Evolutionary conservation across 257 asterid species (phyloP), one percentile per base, ranked within the genome.

Genomic region (Gentiana macrophylla): DNA sequence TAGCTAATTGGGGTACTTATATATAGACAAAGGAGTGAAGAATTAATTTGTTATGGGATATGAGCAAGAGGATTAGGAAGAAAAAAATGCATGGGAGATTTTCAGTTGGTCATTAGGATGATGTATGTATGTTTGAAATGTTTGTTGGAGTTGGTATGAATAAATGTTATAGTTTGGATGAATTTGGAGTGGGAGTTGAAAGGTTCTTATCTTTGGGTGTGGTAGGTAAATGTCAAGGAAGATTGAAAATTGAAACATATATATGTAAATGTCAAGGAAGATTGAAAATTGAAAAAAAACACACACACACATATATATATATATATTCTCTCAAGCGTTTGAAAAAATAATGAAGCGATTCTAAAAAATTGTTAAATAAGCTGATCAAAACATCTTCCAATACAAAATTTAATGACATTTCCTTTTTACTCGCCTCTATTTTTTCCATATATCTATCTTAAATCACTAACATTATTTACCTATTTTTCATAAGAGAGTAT

Each of bases 61-160:
- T 7, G 36, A 48, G 5, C 3, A 13, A 41, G 59, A 49, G 72
- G 72, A 61, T 55, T 55, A 67, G 56, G 65, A 68, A 59, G 13
- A 49, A 50, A 49, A 50, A 49, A 35, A 34, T 67, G 34, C 32
- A 4, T 34, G 41, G 55, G 38, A n/a, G 33, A 32, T 65, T 55
- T 57, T 71, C 24, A 78, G 65, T 1, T 56, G 44, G 2, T 12
- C 44, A 53, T 38, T 44, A 53, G 36, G 49, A 47, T 15, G 33
- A 12, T 37, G 32, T 32, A 11, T 41, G 53, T 60, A 60, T 57
- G 62, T 74, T 73, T 50, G 35, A 13, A 70, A 49, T 59, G 57
- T 76, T 72, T 53, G 80, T 79, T 77, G 82, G 76, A 70, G 84
- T 80, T 76, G 79, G 70, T 72, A 12, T 12, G 12, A 4, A 15